Percentiles rank a stretch among this genome's conserved stretches.
Conservation (phyloP, 306 rosid species). For the Prosopis cineraria region DNA sequence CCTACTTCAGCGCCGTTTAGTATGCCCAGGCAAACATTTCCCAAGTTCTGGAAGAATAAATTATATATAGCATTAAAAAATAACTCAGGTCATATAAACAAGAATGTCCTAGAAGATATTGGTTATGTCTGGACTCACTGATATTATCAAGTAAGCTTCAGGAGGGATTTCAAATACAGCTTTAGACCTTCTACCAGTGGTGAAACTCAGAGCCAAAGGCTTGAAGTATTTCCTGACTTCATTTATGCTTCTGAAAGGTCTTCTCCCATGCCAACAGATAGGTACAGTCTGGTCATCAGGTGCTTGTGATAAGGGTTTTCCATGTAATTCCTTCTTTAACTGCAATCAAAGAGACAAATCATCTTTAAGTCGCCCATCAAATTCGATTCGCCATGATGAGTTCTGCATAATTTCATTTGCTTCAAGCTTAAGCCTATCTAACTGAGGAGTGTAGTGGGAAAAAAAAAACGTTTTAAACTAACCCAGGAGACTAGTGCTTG, state of each 20-base stretch:
- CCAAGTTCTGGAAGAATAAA: slow-evolving; percentile 52
- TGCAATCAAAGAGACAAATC: slow-evolving; percentile 36
- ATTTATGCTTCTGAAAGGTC: slow-evolving; percentile 59
- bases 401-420: background rate
- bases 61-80: slow-evolving; percentile 22
- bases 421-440: background rate
- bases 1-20: slow-evolving; percentile 79
- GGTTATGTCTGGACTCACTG: slow-evolving; percentile 49
- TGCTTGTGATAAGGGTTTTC: slow-evolving; percentile 62
- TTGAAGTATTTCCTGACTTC: slow-evolving; percentile 90
- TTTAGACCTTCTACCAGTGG: slow-evolving; percentile 44
- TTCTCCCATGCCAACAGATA: slow-evolving; percentile 81
- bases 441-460: slow-evolving; percentile 1
- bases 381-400: background rate
- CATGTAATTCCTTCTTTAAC: slow-evolving; percentile 61
- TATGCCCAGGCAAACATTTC: slow-evolving; percentile 95
- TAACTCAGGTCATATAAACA: slow-evolving; percentile 16
- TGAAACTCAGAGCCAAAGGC: slow-evolving; percentile 65
- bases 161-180: slow-evolving; percentile 73
- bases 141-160: slow-evolving; percentile 76
- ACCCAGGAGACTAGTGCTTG: slow-evolving; percentile 64
- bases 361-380: background rate
- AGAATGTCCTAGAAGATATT: slow-evolving; percentile 18
- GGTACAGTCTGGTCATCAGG: slow-evolving; percentile 63
- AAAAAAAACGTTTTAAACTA: slow-evolving; percentile 40